Evolutionary conservation across 768 basidiomycete genomes (phyloP).

Genomic region (Podaxis carcinomalis): DNA sequence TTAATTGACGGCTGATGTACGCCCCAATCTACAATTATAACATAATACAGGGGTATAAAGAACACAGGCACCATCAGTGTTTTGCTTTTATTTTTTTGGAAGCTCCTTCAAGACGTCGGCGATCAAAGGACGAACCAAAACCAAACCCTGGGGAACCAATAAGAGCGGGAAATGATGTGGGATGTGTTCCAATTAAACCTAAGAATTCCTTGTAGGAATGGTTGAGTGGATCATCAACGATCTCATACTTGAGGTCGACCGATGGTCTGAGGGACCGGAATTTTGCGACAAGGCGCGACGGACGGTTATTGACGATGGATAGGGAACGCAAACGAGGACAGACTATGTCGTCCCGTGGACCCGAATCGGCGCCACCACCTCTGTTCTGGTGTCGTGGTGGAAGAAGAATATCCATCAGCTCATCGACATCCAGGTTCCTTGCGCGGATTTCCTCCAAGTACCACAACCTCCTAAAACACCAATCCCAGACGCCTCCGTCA

Average conservation of each 20-base stretch:
- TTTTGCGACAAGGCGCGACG: not conserved
- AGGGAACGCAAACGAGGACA: not conserved
- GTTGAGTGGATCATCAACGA: not conserved
- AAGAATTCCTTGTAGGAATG: not conserved
- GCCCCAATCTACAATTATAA: too few relatives aligned
- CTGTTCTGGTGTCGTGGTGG: not conserved
- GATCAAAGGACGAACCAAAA: not conserved
- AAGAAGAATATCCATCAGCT: not conserved
- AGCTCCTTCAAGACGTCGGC: not conserved
- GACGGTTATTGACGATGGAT: not conserved
- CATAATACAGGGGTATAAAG: not conserved
- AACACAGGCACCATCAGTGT: not conserved
- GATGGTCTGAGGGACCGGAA: not conserved
- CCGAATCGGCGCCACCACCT: not conserved
- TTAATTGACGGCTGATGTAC: too few relatives aligned
- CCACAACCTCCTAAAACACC: slow-evolving; percentile 27
- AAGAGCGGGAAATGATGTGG: not conserved
- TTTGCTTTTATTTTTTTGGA: not conserved
- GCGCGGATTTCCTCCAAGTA: slow-evolving; percentile 12
- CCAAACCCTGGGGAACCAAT: not conserved
- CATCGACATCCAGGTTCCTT: not conserved
- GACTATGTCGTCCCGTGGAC: not conserved
- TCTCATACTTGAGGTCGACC: not conserved
- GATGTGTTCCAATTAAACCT: not conserved
- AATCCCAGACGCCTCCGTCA: slow-evolving; percentile 21